Conservation (phyloP, 805 yeast species). For the Metschnikowia shivogae region DNA sequence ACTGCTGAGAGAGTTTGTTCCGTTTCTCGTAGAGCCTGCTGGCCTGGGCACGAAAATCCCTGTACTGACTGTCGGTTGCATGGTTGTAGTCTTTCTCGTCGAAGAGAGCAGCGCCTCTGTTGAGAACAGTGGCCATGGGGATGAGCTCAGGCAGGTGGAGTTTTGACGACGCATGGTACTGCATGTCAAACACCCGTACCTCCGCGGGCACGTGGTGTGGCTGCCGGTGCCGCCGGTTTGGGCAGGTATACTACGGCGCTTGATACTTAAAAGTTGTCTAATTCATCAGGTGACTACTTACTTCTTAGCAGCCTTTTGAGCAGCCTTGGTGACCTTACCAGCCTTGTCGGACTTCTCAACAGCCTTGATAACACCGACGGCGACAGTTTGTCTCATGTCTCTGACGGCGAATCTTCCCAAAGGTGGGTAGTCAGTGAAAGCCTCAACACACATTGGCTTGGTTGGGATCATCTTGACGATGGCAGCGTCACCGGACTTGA, state of each 20-base stretch:
- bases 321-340: conserved; percentile 52
- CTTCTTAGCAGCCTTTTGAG: conserved; percentile 20
- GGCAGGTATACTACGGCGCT: too few relatives aligned
- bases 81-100: conserved; percentile 61
- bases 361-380: conserved; percentile 98
- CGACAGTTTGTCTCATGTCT: conserved; percentile 99
- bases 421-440: conserved; percentile 44
- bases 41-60: conserved; percentile 61
- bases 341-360: conserved; percentile 84
- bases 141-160: background rate
- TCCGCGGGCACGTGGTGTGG: too few relatives aligned
- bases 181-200: too few relatives aligned
- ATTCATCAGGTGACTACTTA: conserved; percentile 9
- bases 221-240: too few relatives aligned
- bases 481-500: conserved; percentile 39
- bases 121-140: conserved; percentile 11
- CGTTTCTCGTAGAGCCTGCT: conserved; percentile 58
- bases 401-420: conserved; percentile 66
- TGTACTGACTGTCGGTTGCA: conserved; percentile 63
- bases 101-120: conserved; percentile 13
- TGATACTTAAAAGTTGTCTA: background rate
- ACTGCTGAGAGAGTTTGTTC: conserved; percentile 52
- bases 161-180: background rate
- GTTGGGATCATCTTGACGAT: conserved; percentile 41
- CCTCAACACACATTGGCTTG: conserved; percentile 44